Conservation (phyloP, 352 stramenopile species). For the Albugo laibachii region DNA sequence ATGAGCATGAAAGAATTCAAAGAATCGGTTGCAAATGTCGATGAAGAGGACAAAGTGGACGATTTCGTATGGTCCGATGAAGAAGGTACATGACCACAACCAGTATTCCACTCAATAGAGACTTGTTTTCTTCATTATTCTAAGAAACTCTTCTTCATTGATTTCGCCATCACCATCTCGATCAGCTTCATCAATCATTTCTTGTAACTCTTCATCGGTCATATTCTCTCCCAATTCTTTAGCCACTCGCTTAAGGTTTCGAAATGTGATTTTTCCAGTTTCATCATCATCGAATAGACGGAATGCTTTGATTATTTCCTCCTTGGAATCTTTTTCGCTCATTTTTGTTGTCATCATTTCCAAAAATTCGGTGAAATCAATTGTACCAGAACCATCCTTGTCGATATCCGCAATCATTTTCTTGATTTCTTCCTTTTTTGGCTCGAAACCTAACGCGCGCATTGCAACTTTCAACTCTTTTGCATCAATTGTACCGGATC, state of each 20-base stretch:
- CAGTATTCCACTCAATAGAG: slow-evolving; percentile 15
- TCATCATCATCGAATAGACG: slow-evolving; percentile 95
- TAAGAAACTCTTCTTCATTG: slow-evolving; percentile 90
- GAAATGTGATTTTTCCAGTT: slow-evolving; percentile 92
- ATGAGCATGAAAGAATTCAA: slow-evolving; percentile 74
- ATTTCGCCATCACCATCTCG: slow-evolving; percentile 92
- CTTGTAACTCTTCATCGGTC: slow-evolving; percentile 92
- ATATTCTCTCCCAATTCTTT: slow-evolving; percentile 95
- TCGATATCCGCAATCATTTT: slow-evolving; percentile 95
- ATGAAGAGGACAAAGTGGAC: slow-evolving; percentile 49
- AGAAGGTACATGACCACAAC: neutral
- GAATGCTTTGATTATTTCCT: slow-evolving; percentile 96
- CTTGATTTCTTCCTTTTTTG: slow-evolving; percentile 96
- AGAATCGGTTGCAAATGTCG: slow-evolving; percentile 44
- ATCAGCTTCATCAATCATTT: slow-evolving; percentile 97
- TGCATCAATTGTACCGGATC: slow-evolving; percentile 85
- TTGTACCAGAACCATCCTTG: slow-evolving; percentile 85
- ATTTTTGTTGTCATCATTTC: slow-evolving; percentile 97
- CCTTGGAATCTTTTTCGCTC: slow-evolving; percentile 89
- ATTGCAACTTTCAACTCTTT: slow-evolving; percentile 94
- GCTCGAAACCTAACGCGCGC: slow-evolving; percentile 90
- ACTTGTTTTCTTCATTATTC: slow-evolving; percentile 95
- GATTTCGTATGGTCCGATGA: slow-evolving; percentile 19
- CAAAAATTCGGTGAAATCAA: slow-evolving; percentile 96
- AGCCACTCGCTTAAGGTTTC: slow-evolving; percentile 93